Evolutionary conservation across 768 basidiomycete genomes (phyloP), one percentile per base, ranked within the genome.

Genomic region (Lactifluus subvellereus): DNA sequence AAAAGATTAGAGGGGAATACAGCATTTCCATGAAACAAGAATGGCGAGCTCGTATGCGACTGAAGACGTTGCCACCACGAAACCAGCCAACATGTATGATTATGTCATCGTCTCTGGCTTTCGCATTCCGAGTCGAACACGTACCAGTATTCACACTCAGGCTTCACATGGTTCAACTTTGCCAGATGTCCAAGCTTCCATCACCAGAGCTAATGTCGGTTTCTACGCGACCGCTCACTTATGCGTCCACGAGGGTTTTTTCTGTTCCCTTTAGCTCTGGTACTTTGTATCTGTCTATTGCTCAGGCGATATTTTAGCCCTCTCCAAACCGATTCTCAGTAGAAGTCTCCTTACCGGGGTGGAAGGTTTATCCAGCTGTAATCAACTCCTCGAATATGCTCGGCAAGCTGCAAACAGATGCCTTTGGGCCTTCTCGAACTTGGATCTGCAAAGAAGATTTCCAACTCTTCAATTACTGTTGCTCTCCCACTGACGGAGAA

Each of bases 351-450:
- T 64, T 59, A 20, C 53, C 62, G 8, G 53, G 62, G 11, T 64
- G 62, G 62, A 43, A 50, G 8, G 42, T n/a, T 6, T 32, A 38
- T 60, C 48, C 53, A 16, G 53, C 53, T 51, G 22, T 45, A 22
- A 55, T 35, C n/a, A 27, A 50, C 35, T 43, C 53, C 3, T 40
- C 30, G 11, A 37, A 13, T n/a, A 6, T 20, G 42, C 6, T 5
- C 14, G 50, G 43, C 9, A 40, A 47, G 9, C 22, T 14, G 7
- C 38, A 20, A 18, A 22, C 22, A 3, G 38, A 38, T 8, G 9
- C 40, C 5, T 48, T 54, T 16, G 67, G 66, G 38, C 59, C 59
- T 38, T 33, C 65, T 67, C 37, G 67, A 68, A 40, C 66, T 68
- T 37, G 35, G 62, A 22, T 59, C 54, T 32, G 58, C 56, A 18